These are phyloP conservation scores for Yamadazyma takamatsuzukensis DNA, from an alignment of 805 yeast genomes.

Conservation along the genomic window DNA sequence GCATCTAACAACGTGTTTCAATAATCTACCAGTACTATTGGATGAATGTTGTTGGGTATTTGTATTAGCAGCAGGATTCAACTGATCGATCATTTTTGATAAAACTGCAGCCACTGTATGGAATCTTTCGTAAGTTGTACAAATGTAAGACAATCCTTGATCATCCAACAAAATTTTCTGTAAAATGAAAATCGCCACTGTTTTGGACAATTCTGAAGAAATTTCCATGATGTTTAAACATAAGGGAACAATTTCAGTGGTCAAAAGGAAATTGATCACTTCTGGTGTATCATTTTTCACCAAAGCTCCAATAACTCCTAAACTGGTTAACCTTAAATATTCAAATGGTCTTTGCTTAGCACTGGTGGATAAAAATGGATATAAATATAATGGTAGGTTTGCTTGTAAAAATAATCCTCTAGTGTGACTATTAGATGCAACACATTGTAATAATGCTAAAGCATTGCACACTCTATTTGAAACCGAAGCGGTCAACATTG, in stretches of 20 bases:
- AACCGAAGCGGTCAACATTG: conserved; percentile 76
- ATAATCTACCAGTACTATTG: conserved; percentile 66
- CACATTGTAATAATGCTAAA: conserved; percentile 89
- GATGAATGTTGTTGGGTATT: conserved; percentile 45
- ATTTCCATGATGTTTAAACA: conserved; percentile 94
- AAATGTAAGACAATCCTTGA: conserved; percentile 83
- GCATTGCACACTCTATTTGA: conserved; percentile 96
- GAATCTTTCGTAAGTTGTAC: conserved; percentile 93
- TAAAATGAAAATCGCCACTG: conserved; percentile 94
- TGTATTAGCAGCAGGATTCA: conserved; percentile 31
- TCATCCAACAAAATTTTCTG: conserved; percentile 92
- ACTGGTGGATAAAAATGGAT: conserved; percentile 90
- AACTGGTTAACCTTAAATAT: conserved; percentile 84
- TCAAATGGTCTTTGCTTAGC: conserved; percentile 92
- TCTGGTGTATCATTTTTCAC: conserved; percentile 96
- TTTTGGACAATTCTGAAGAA: conserved; percentile 88
- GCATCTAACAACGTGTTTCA: conserved; percentile 93
- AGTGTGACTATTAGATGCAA: conserved; percentile 92
- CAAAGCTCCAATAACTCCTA: conserved; percentile 95
- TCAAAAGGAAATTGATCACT: conserved; percentile 82
- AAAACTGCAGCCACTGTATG: conserved; percentile 90
- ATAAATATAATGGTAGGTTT: conserved; percentile 85
- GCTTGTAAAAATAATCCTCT: conserved; percentile 81
- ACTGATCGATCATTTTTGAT: conserved; percentile 82
- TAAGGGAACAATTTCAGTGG: conserved; percentile 96